Evolutionary conservation across 2,329 filamentous ascomycete species (phyloP), one percentile per base, ranked within the genome.

Genomic region (Microsporum audouinii): DNA sequence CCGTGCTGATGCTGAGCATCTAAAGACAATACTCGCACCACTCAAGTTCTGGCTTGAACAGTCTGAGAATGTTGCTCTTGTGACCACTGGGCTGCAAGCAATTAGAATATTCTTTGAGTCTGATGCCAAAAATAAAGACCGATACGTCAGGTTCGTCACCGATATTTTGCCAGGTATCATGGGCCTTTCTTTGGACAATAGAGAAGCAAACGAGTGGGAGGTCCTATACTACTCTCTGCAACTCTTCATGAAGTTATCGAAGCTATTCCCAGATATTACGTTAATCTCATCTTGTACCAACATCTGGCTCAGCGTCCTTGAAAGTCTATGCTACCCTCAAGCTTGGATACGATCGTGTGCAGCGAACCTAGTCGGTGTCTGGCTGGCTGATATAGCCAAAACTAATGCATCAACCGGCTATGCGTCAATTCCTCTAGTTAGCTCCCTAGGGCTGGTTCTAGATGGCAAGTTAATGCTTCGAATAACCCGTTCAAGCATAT

Each of bases 71-170:
- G 69, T 82, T 14, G 79, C 86, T 0, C 82, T 96, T 31, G 79
- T 86, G 57, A 84, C 85, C 62, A 82, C 92, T 27, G 88, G 87
- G 0, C 78, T 96, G 59, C 88, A 94, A 70, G 84, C 88, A 34
- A 96, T 91, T 76, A 82, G 85, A 0, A 84, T 94, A 58, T 95
- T 92, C 72, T 88, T 96, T 62, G 88, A 94, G 63, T 82, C 82
- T 0, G 81, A 82, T 38, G 83, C 84, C 8, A 77, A 81, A 6
- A 84, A 83, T 62, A 85, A 85, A 62, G 80, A 82, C 62, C 87
- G 87, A 67, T 88, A 95, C 68, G 76, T 88, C 8, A 78, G 80
- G 8, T 80, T 84, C 39, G 78, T 91, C 75, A 58, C 73, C 68
- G 60, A 74, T 68, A 59, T 77, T 85, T 12, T 78, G 75, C 65